Conservation (phyloP, 2,329 filamentous ascomycete genomes). For the Cryphonectria carpinicola region DNA sequence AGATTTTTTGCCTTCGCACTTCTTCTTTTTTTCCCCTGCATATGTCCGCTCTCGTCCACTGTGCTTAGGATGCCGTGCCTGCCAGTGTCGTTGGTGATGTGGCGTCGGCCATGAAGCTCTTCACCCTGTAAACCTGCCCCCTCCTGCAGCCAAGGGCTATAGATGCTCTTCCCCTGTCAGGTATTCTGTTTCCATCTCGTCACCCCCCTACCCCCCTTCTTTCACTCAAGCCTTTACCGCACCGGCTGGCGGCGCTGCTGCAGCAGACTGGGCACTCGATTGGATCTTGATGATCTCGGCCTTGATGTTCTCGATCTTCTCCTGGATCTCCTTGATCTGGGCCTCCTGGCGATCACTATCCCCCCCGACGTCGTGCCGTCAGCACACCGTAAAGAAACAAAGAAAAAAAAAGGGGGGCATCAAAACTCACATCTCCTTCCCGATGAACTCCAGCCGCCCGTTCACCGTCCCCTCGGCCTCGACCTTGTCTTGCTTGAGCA, state of each 20-base stretch:
- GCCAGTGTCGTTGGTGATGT: neutral
- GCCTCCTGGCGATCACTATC: slow-evolving; percentile 45
- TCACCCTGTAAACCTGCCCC: neutral
- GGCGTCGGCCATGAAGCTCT: neutral
- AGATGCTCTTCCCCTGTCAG: neutral
- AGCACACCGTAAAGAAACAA: slow-evolving; percentile 31
- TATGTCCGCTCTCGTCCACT: neutral
- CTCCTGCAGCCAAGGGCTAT: neutral
- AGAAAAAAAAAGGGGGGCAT: neutral
- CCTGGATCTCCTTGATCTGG: slow-evolving; percentile 59
- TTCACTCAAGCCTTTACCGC: slow-evolving; percentile 35
- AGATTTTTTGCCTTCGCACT: neutral
- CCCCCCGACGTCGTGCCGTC: slow-evolving; percentile 18
- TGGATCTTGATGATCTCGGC: slow-evolving; percentile 62
- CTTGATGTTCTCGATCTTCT: slow-evolving; percentile 63
- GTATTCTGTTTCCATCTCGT: neutral
- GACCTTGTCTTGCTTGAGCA: slow-evolving; percentile 90
- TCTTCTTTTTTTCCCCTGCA: neutral
- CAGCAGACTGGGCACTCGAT: slow-evolving; percentile 43
- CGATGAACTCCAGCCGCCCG: slow-evolving; percentile 87
- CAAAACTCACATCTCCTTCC: slow-evolving; percentile 82
- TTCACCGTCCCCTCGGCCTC: slow-evolving; percentile 93
- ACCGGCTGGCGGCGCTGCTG: slow-evolving; percentile 32
- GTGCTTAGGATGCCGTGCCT: neutral
- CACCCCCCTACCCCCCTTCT: slow-evolving; percentile 22